Conservation (phyloP, 805 yeast species). For the Teunomyces stri region DNA sequence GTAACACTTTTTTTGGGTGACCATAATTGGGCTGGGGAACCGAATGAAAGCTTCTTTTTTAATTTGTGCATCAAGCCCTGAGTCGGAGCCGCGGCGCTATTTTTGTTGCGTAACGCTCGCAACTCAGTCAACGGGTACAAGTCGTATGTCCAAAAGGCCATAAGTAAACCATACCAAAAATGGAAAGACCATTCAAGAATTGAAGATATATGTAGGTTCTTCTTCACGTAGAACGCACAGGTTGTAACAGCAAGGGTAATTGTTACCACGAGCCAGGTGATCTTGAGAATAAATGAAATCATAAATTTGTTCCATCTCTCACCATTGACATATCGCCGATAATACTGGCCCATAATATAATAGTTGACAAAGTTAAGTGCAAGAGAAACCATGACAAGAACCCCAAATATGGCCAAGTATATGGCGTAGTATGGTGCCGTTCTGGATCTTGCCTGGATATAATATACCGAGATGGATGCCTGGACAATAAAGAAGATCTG, state of each 20-base stretch:
- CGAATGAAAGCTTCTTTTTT: background rate
- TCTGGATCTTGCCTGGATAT: background rate
- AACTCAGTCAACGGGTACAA: constrained; percentile 27
- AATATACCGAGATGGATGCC: background rate
- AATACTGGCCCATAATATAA: constrained; percentile 29
- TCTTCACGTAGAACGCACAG: constrained; percentile 20
- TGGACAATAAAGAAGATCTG: background rate
- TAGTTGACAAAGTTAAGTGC: constrained; percentile 26
- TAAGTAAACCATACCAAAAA: constrained; percentile 24
- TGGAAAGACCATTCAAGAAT: constrained; percentile 28
- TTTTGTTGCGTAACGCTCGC: constrained; percentile 12
- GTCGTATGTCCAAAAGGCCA: constrained; percentile 29
- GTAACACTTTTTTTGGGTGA: background rate
- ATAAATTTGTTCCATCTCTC: constrained; percentile 29
- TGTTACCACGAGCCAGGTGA: constrained; percentile 22
- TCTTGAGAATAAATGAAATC: constrained; percentile 23
- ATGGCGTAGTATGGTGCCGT: background rate
- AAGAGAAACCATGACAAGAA: constrained; percentile 23
- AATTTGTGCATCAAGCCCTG: background rate
- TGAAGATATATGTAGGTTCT: constrained; percentile 15
- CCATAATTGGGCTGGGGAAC: background rate
- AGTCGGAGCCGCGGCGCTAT: background rate
- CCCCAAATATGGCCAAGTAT: constrained; percentile 13
- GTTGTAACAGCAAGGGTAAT: constrained; percentile 18
- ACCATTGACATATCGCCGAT: constrained; percentile 26